Evolutionary conservation across 768 basidiomycete species (phyloP), one percentile per base, ranked within the genome.

Genomic region (Lentinula detonsa): DNA sequence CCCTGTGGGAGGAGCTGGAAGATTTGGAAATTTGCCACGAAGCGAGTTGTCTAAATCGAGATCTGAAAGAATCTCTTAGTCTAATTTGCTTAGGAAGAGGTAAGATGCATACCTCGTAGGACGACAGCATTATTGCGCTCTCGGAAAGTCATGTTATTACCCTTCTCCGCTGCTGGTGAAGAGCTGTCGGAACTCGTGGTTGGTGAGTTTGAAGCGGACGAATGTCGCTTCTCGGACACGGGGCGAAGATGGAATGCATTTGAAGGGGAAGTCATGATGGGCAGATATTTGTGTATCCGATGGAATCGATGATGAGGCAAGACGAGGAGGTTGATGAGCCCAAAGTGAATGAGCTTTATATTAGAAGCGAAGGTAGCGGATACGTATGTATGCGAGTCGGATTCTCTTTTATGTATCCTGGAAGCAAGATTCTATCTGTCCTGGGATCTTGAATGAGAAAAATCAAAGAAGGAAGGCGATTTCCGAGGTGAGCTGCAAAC

Each of bases 1-100:
- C 2, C 90, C 90, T 0, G 87, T 90, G 4, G 88, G 86, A 1
- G 90, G 90, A 1, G 87, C 82, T 16, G 90, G 90, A 69, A 84
- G 89, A 64, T 85, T 85, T 61, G 57, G 55, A 15, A 56, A 56
- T 56, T 40, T 56, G 11, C 55, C 55, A 5, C 55, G 55, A 6
- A 56, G 5, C 8, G 55, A 43, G 16, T 21, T 42, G 39, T 56
- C 55, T 28, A 56, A 31, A 28, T 56, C 55, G 23, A 56, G 55
- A 43, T 56, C 55, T 56, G 31, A 8, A 28, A 28, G 28, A 40
- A 28, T n/a, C 11, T 31, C 9, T 35, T n/a, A 37, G 18, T 21
- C 9, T 39, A 15, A 16, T 7, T 31, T 15, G 55, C 13, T 6
- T 11, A 42, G 8, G 11, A 55, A 21, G 5, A 56, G 11, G 55